These are phyloP conservation scores for Ceratocystis diversiconidia DNA, from an alignment of 2,329 filamentous ascomycete genomes.

Conservation along the genomic window DNA sequence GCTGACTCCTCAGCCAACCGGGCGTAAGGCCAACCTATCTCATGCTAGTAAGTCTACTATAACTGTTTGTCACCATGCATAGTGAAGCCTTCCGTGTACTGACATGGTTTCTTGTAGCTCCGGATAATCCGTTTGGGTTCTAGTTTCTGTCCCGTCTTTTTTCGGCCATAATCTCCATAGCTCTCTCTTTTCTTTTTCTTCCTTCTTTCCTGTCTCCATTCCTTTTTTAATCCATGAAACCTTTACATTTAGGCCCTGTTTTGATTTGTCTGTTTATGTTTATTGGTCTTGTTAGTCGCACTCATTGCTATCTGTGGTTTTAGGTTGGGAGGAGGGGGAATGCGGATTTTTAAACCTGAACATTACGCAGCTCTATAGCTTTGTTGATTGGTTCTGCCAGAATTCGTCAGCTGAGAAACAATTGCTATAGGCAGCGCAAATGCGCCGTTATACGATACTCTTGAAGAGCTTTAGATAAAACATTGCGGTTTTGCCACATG, in stretches of 20 bases:
- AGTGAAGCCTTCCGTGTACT: background rate
- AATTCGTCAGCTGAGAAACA: too few relatives aligned
- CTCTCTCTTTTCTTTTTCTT: constrained; percentile 2
- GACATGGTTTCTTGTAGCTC: constrained; percentile 27
- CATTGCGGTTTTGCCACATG: too few relatives aligned
- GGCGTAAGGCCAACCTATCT: constrained; percentile 73
- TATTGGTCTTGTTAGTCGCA: background rate
- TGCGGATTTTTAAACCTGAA: too few relatives aligned
- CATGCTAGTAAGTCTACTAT: constrained; percentile 77
- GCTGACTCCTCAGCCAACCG: constrained; percentile 72
- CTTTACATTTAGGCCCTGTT: constrained; percentile 2
- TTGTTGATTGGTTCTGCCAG: too few relatives aligned
- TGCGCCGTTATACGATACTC: too few relatives aligned
- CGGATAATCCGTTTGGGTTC: constrained; percentile 42
- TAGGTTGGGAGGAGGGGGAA: too few relatives aligned
- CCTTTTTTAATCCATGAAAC: background rate
- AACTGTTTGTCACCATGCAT: background rate
- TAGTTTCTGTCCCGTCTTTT: constrained; percentile 20
- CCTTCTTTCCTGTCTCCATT: constrained; percentile 7
- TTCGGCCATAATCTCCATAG: constrained; percentile 3
- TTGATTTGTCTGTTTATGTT: background rate
- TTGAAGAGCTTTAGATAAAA: too few relatives aligned
- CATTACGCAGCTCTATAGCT: too few relatives aligned
- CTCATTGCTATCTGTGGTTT: background rate
- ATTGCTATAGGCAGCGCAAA: too few relatives aligned